Evolutionary conservation across 108 stramenopile genomes (phyloP), one percentile per base, ranked within the genome.

Genomic region (Pseudonitzschia pungens): DNA sequence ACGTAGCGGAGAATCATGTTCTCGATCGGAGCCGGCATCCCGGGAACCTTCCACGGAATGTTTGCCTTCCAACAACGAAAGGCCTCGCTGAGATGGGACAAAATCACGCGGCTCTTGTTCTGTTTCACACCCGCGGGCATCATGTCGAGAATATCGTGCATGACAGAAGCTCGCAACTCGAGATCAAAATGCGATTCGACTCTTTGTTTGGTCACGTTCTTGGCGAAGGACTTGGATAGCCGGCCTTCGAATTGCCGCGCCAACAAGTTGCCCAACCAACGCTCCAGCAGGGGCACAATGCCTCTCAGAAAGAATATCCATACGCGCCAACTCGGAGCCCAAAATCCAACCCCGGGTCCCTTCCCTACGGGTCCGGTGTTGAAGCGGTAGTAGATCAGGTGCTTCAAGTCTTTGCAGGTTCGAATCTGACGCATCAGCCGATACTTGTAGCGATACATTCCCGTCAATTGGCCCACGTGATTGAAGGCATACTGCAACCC

Each of bases 101-200:
- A 81, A 79, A 99, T 98, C 32, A 97, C 96, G 24, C 98, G 83
- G 45, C 92, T 89, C 85, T 99, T 99, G 84, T 98, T 99, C 80
- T 97, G 98, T 74, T 97, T 96, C 26, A 99, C 94, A 69, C 98
- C 98, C 63, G 98, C 95, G 2, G 99, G 99, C 99, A 99, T 99
- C 98, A 99, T 99, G 81, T 99, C 99, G 31, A 99, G 89, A 65
- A 99, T 99, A 72, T 99, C 99, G 81, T 99, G 99, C 97, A 99
- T 98, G 51, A 99, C 99, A 57, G 96, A 96, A 53, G 99, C 99
- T 20, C 99, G 91, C 41, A 99, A 83, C 80, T 99, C 98, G 57
- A 99, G 84, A 83, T 99, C 99, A 81, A 98, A 99, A 81, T 99
- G 98, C 41, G 92, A 94, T 83, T 99, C 99, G 10, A 99, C 99